Conservation (phyloP, 225 moss, liverwort and hornwort genomes). For the Pleurozium schreberi region DNA sequence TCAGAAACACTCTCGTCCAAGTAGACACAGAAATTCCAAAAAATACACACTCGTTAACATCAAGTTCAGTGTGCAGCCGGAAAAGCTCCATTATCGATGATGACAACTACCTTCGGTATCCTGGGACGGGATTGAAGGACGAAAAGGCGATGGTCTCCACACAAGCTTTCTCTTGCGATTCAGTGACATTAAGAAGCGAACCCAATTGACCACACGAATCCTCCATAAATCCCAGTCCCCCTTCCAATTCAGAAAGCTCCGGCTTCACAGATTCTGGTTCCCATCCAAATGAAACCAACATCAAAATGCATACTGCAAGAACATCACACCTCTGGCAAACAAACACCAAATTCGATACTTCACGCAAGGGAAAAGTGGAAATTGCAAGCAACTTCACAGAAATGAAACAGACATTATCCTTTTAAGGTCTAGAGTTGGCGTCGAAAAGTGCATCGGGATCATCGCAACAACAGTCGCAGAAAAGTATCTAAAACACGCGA, state of each 20-base stretch:
- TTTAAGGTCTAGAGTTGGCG: not conserved
- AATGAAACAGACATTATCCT: not conserved
- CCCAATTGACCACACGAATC: conserved; percentile 52
- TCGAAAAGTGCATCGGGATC: not conserved
- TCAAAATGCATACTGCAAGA: not conserved
- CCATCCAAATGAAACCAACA: not conserved
- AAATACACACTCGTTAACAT: not conserved
- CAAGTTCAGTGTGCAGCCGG: not conserved
- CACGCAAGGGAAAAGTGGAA: not conserved
- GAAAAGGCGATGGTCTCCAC: conserved; percentile 82
- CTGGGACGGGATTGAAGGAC: conserved; percentile 90
- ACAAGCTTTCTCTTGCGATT: conserved; percentile 44
- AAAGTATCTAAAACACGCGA: not conserved
- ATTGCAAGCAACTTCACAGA: not conserved
- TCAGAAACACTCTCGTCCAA: not conserved
- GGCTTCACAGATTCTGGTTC: conserved; percentile 39
- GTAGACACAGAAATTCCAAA: not conserved
- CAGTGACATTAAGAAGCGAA: conserved; percentile 42
- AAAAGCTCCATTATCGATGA: not conserved
- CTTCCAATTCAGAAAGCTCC: conserved; percentile 78
- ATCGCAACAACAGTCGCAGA: not conserved
- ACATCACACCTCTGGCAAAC: not conserved
- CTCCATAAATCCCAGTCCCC: conserved; percentile 84
- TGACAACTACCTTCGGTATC: conserved; percentile 70
- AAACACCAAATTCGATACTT: not conserved